These are phyloP conservation scores for Helichrysum umbraculigerum DNA, from an alignment of 129 eudicot species.

Conservation along the genomic window DNA sequence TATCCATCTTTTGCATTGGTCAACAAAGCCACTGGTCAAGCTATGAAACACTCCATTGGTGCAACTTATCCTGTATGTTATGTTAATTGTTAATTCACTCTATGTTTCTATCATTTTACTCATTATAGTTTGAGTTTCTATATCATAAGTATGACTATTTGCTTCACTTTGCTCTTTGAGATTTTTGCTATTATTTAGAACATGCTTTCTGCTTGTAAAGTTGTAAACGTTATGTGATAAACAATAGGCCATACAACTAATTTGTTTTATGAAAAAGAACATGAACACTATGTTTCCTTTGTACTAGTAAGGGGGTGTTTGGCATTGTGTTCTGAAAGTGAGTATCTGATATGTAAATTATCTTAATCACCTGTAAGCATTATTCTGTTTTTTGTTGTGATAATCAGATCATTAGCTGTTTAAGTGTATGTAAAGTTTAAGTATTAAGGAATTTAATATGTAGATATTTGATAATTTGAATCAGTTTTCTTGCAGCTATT, in stretches of 20 bases:
- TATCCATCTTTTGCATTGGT: constrained; percentile 70
- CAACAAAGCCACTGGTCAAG: constrained; percentile 78
- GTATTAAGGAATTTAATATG: too few species aligned
- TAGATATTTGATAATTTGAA: too few species aligned
- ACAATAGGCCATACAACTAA: background rate
- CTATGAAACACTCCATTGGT: constrained; percentile 75
- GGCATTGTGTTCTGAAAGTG: too few species aligned
- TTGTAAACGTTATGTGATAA: background rate
- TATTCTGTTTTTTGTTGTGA: too few species aligned
- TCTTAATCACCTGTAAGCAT: too few species aligned
- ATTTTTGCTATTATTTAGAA: background rate
- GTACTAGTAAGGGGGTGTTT: background rate
- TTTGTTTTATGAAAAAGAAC: background rate
- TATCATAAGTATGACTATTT: background rate
- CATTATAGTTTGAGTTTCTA: too few species aligned
- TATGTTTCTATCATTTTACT: background rate
- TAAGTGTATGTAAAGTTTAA: too few species aligned
- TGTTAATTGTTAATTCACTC: background rate
- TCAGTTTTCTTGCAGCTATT: too few species aligned
- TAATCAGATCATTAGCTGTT: too few species aligned
- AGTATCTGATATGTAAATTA: too few species aligned
- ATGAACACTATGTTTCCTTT: background rate
- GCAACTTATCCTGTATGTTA: constrained; percentile 72
- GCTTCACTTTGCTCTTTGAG: background rate
- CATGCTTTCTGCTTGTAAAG: background rate